Evolutionary conservation across 768 basidiomycete genomes (phyloP), one percentile per base, ranked within the genome.

Genomic region (Rhodocollybia butyracea): DNA sequence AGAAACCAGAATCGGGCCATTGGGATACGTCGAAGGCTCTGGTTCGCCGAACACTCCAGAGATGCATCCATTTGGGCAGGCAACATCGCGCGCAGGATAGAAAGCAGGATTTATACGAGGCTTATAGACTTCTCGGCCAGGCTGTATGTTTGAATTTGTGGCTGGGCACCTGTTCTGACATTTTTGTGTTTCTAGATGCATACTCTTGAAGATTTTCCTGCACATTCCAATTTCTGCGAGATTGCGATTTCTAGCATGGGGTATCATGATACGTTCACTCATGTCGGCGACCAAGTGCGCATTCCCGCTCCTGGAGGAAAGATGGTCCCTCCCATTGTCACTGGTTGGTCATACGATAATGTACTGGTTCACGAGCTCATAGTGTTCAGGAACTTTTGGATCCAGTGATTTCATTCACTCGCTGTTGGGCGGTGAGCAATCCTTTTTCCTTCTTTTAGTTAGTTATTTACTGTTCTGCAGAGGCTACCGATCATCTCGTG

Each of bases 181-280:
- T 43, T 55, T 3, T 2, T n/a, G 21, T 27, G 21, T 22, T 34
- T 29, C 22, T 59, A 89, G 87, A 72, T 90, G 10, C 89, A 91
- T 59, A 90, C 88, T 1, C 78, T 90, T 5, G 92, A 94, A 66
- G 92, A 97, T 65, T 94, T 90, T 66, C 73, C 91, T 2, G 91
- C 94, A 0, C 94, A 97, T 66, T 89, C 87, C 53, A 91, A 96
- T 73, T 95, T 90, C 66, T 91, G 89, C 74, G 94, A 97, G 68
- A 76, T 96, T 10, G 77, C 83, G 0, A n/a, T n/a, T n/a, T n/a
- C n/a, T n/a, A n/a, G n/a, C n/a, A 73, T 93, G 73, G 95, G 94
- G 0, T 75, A 94, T 66, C 60, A 67, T 0, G 74, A 92, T 40
- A 86, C 96, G 3, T 98, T 97, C 71, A 68, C 83, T 27, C 94